Base-by-base conservation (phyloP, 805 yeast species). In the Ogataea salicorniae region DNA sequence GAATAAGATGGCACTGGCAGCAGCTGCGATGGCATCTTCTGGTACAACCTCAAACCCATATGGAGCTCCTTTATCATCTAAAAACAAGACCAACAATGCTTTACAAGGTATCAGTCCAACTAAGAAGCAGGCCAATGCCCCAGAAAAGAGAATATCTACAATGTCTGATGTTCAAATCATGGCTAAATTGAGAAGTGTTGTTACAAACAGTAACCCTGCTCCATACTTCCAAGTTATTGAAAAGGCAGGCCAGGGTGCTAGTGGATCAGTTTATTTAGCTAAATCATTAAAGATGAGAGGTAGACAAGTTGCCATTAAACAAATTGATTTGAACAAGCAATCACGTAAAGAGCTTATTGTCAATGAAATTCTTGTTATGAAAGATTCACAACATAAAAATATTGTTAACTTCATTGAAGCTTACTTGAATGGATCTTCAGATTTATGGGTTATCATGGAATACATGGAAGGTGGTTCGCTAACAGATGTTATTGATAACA, bases 371-470 rank as follows among this genome's bases (percentile, higher is more conserved):
- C 70, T 92, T 57, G 97, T 94, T 22, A 94, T 94, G 99, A 89
- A 89, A 64, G 97, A 90, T 61, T 84, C 95, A 15, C 91, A 87
- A 53, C 98, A 94, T 69, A 84, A 86, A 51, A 94, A 94, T 64
- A 94, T 94, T 67, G 99, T 94, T 49, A 94, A 92, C 64, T 94
- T 88, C 67, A 69, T 94, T 50, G 98, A 92, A 62, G 89, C 97
- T 1, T 95, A 88, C 61, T 70, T 92, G 52, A 76, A 90, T 46
- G 88, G 89, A 4, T 73, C 76, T 42, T 76, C 79, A 49, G 97
- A 94, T 60, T 73, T 94, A 50, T 92, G 98, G 97, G 99, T 94
- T n/a, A 87, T 95, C 33, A 94, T 94, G 99, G 99, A 94, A 67
- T 95, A 83, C 65, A 94, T 94, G 99, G 97, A 95, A 70, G 99